Evolutionary conservation across 139 green algal species (phyloP), one percentile per base, ranked within the genome.

Genomic region (Asterochloris sp.): DNA sequence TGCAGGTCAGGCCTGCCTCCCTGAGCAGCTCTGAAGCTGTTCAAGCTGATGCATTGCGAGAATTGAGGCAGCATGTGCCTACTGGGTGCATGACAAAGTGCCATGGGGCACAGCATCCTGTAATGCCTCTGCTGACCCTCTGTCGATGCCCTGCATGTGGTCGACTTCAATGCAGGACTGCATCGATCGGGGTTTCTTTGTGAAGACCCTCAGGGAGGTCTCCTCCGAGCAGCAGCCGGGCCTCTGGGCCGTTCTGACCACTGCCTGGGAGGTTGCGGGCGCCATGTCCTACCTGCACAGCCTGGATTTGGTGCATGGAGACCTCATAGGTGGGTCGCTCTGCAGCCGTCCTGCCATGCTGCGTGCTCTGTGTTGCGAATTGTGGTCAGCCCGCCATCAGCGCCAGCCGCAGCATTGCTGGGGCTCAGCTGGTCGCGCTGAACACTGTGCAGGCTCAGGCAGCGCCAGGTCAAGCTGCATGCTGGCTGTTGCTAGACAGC

Each of bases 201-300:
- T 38, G 62, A 81, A 74, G 54, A 73, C 67, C n/a, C n/a, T 28
- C 77, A 81, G 62, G 61, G 26, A 62, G 10, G 11, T 73, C 77
- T 73, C 67, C 21, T 80, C 54, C 26, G 76, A 19, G 60, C 76
- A 61, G 12, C 26, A 26, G 17, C 61, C 27, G 14, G 63, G 73
- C 27, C 15, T 81, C 13, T n/a, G 28, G 27, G 62, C 62, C 21
- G 26, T 81, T 26, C 75, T 85, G 38, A n/a, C 69, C 24, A 87
- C 83, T 15, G 85, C 81, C 38, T 60, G 54, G 13, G 86, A 92
- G 67, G 82, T 92, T 47, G 87, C 89, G 11, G 21, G 74, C 12
- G 89, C 80, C 78, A 84, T 92, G 82, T 73, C 76, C 1, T 88
- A 88, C 67, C 69, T 92, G 21, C 89, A 92, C 79, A 62, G 64